Evolutionary conservation across 1,284 basidiomycete species (phyloP), one percentile per base, ranked within the genome.

Genomic region (Termitomyces sp.): DNA sequence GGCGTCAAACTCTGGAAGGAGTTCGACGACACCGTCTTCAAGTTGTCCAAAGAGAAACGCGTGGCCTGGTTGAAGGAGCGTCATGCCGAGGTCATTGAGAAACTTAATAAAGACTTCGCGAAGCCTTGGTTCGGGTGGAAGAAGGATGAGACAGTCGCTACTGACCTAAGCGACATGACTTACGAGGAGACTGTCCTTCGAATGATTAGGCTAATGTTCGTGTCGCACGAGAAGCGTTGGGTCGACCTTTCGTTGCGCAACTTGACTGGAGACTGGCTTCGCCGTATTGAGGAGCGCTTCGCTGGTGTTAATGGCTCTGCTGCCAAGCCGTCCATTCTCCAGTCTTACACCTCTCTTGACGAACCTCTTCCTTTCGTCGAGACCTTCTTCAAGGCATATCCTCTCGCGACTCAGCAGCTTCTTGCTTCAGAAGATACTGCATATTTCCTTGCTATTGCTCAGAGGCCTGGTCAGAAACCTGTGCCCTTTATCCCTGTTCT

Each of bases 401-500:
- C 90, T 13, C 78, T 87, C 43, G 94, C 93, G 12, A 84, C 83
- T 46, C 78, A 85, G 62, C 94, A 97, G 68, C 83, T 97, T 42
- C 81, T 99, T 51, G 90, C 94, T n/a, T 84, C 92, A 8, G 96
- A 98, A 71, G 96, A 99, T 72, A 88, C 90, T 61, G 90, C 92
- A 0, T 99, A 87, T 77, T 98, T 99, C 84, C 82, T 99, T 46
- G 88, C 90, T 38, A 96, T 99, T 66, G 82, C 91, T 42, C 94
- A 98, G 72, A 84, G 97, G 53, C 92, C 92, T 13, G 92, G 93
- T 13, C 96, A 99, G 79, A 99, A 99, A 78, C 97, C 97, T 0
- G 95, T 90, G 7, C 97, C 96, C 1, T 99, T 98, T 80, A 98
- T 99, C 64, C 95, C 96, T n/a, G 86, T 98, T 50, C 82, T 99